Evolutionary conservation across 495 filamentous ascomycete genomes (phyloP).

Genomic region (Beverwykella pulmonaria): DNA sequence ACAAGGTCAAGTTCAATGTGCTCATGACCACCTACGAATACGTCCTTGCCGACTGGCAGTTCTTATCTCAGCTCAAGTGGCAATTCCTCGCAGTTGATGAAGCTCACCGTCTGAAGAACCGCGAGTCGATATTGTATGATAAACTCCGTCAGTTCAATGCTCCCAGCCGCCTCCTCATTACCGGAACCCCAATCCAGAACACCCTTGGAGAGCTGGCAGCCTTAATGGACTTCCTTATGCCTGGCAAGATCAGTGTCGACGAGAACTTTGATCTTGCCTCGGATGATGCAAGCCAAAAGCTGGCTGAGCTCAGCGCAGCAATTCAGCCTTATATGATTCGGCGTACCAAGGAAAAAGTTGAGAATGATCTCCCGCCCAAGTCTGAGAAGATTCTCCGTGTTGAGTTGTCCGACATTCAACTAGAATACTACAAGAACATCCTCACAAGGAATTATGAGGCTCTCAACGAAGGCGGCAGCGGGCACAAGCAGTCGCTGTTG

Average conservation of each 20-base stretch:
- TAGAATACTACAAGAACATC: constrained; percentile 99
- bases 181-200: constrained; percentile 96
- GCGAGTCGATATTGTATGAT: constrained; percentile 85
- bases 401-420: constrained; percentile 89
- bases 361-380: constrained; percentile 93
- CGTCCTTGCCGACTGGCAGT: constrained; percentile 75
- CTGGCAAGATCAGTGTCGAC: constrained; percentile 82
- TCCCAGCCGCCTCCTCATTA: constrained; percentile 87
- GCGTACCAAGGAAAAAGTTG: constrained; percentile 96
- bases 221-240: constrained; percentile 93
- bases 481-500: constrained; percentile 88
- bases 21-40: constrained; percentile 96
- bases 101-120: constrained; percentile 95
- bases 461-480: constrained; percentile 82
- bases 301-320: constrained; percentile 69
- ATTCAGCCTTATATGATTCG: constrained; percentile 92
- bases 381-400: constrained; percentile 98
- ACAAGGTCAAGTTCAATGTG: constrained; percentile 90
- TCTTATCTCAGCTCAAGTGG: constrained; percentile 88
- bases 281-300: constrained; percentile 67
- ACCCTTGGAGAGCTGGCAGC: constrained; percentile 89
- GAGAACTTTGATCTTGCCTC: constrained; percentile 81
- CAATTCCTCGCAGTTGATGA: constrained; percentile 96
- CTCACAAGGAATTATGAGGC: constrained; percentile 95
- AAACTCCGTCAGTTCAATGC: constrained; percentile 83